Base-by-base conservation (phyloP, 805 yeast genomes). In the Suhomyces faveliae region DNA sequence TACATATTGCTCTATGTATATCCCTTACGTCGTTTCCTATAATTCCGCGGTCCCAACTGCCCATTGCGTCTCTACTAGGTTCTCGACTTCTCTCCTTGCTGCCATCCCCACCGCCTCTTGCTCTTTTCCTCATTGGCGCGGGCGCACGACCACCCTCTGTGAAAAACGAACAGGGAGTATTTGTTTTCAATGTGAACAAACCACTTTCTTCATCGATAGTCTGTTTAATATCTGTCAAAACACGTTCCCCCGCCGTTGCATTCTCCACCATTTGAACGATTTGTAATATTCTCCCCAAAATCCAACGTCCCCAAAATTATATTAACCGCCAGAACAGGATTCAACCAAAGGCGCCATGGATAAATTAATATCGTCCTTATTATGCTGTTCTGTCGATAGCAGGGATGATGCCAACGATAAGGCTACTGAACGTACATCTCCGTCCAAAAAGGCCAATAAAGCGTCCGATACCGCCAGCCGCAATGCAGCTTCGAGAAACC, bases 381-480 rank as follows among this genome's bases (percentile, higher is more conserved):
- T 71, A 19, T 71, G 77, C 50, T 71, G 77, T 49, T 66, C 71
- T 15, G 64, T 57, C n/a, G 67, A 64, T 49, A 51, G 69, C 29
- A 56, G 60, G 33, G 72, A 68, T 48, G 70, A 64, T 41, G 55
- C 63, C 12, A 68, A 64, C 30, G 62, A 61, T 49, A 71, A 67
- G 52, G n/a, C 43, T 5, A 41, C 33, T 15, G 20, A 40, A n/a
- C 27, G 19, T 12, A n/a, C 20, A n/a, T 23, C 29, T 22, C 15
- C 42, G 25, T 23, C 47, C 23, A 44, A 35, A 29, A 43, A 41
- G 29, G 20, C 48, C 21, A 40, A 35, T 27, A 12, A 10, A 20
- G 15, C 40, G 13, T 21, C 30, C 12, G 24, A 13, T 3, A 37
- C 40, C 20, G 20, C 12, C 20, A 17, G 10, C 37, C 37, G 37